Evolutionary conservation across 805 yeast genomes (phyloP).

Genomic region (Starmerella vaccinii): DNA sequence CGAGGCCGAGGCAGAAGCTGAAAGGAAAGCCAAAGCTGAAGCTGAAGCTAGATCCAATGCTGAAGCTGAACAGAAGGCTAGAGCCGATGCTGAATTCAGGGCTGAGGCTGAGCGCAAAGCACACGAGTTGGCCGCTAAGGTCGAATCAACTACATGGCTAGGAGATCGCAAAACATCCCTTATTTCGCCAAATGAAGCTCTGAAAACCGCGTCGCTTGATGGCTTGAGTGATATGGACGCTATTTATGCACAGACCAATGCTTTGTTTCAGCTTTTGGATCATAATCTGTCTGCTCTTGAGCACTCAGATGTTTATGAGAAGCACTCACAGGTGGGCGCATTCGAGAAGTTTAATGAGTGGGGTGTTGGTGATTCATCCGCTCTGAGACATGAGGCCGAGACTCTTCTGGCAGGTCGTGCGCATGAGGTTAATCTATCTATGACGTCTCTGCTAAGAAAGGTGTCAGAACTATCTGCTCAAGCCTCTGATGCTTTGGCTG

Average conservation of each 20-base stretch:
- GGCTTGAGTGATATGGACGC: conserved; percentile 14
- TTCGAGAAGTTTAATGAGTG: not conserved
- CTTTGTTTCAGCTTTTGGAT: conserved; percentile 21
- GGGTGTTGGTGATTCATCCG: not conserved
- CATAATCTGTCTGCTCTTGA: conserved; percentile 18
- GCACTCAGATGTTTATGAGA: not conserved
- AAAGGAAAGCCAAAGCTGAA: conserved; percentile 4
- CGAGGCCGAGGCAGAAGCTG: conserved; percentile 4
- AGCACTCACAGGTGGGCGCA: not conserved
- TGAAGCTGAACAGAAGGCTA: too few species aligned
- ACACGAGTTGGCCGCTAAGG: not conserved
- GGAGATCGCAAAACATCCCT: not conserved
- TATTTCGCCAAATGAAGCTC: not conserved
- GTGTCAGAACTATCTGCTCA: not conserved
- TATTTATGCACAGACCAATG: conserved; percentile 18
- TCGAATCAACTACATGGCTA: conserved; percentile 3
- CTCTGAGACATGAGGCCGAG: not conserved
- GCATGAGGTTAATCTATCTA: not conserved
- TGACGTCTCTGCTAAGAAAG: too few species aligned
- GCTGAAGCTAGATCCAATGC: conserved; percentile 1
- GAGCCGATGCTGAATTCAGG: not conserved
- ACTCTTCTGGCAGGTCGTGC: not conserved
- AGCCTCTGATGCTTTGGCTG: not conserved
- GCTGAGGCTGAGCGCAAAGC: conserved; percentile 3
- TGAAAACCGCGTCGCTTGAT: not conserved